A percentile compares a stretch with the other conserved stretches of the same genome.
Conservation (phyloP, 2,329 filamentous ascomycete species). For the Ophiosphaerella korrae region DNA sequence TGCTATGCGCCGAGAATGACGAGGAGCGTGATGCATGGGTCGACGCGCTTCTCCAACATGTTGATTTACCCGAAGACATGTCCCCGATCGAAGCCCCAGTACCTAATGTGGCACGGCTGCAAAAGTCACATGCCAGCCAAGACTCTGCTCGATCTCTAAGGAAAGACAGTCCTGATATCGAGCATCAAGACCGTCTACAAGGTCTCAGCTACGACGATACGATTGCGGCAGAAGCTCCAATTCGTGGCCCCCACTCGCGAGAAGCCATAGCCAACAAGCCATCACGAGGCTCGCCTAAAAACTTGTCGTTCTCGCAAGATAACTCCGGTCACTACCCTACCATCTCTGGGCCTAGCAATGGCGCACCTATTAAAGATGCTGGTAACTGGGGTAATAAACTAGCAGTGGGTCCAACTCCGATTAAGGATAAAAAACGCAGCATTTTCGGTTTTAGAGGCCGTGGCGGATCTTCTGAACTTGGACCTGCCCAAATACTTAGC, state of each 20-base stretch:
- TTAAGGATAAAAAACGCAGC: constrained; percentile 81
- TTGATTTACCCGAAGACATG: constrained; percentile 68
- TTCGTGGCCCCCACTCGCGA: constrained; percentile 51
- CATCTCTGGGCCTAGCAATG: constrained; percentile 86
- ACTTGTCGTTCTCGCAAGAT: constrained; percentile 42
- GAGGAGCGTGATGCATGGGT: constrained; percentile 93
- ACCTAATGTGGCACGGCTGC: constrained; percentile 22
- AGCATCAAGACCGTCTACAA: constrained; percentile 47
- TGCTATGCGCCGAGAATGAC: constrained; percentile 94
- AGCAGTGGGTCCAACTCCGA: constrained; percentile 47
- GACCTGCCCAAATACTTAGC: constrained; percentile 40
- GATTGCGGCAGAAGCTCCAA: constrained; percentile 62
- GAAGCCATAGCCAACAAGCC: constrained; percentile 26
- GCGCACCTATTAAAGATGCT: constrained; percentile 79
- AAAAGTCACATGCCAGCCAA: constrained; percentile 50
- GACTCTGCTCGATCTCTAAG: constrained; percentile 34
- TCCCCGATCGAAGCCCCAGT: constrained; percentile 53
- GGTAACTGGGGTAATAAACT: constrained; percentile 83
- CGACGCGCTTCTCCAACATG: constrained; percentile 84
- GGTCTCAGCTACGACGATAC: constrained; percentile 63
- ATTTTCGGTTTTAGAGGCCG: constrained; percentile 69
- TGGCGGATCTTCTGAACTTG: constrained; percentile 70
- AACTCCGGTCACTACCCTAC: constrained; percentile 43
- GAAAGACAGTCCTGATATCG: constrained; percentile 48
- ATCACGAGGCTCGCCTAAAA: constrained; percentile 37